Percentiles rank a stretch among this genome's conserved stretches.
Evolutionary conservation across 306 rosid genomes (phyloP).

Genomic region (Rosa chinensis): DNA sequence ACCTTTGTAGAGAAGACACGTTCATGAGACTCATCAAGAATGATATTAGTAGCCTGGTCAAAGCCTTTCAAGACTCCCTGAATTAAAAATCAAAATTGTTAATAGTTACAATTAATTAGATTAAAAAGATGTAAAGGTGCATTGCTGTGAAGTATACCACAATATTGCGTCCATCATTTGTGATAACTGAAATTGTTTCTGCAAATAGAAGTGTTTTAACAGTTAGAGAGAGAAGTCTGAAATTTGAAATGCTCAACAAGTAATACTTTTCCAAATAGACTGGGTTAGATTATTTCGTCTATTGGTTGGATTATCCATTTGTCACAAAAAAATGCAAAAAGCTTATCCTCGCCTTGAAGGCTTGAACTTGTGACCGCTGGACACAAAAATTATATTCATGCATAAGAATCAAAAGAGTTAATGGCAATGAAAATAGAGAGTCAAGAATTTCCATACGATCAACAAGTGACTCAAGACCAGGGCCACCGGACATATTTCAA

Average conservation of each 20-base stretch:
- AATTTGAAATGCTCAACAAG: background rate
- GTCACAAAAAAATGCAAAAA: background rate
- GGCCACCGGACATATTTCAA: constrained; percentile 43
- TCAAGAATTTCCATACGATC: constrained; percentile 41
- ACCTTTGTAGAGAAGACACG: constrained; percentile 97
- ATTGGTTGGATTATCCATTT: background rate
- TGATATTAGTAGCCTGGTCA: constrained; percentile 98
- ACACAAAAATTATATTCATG: background rate
- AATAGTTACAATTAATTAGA: background rate
- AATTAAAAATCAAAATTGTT: constrained; percentile 14
- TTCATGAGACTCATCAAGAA: constrained; percentile 96
- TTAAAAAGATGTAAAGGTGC: background rate
- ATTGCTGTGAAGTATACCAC: constrained; percentile 53
- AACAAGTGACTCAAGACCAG: constrained; percentile 57
- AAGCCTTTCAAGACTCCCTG: constrained; percentile 93
- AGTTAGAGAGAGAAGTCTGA: background rate
- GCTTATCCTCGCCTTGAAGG: background rate
- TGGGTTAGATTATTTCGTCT: background rate
- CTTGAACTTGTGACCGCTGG: background rate
- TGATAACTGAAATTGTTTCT: constrained; percentile 88
- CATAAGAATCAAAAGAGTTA: background rate
- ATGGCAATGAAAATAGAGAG: background rate
- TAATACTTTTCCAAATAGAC: background rate
- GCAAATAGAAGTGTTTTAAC: constrained; percentile 21
- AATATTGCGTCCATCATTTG: constrained; percentile 91